Base-by-base conservation (phyloP, 2,329 filamentous ascomycete genomes). In the Lizonia empirigonia region DNA sequence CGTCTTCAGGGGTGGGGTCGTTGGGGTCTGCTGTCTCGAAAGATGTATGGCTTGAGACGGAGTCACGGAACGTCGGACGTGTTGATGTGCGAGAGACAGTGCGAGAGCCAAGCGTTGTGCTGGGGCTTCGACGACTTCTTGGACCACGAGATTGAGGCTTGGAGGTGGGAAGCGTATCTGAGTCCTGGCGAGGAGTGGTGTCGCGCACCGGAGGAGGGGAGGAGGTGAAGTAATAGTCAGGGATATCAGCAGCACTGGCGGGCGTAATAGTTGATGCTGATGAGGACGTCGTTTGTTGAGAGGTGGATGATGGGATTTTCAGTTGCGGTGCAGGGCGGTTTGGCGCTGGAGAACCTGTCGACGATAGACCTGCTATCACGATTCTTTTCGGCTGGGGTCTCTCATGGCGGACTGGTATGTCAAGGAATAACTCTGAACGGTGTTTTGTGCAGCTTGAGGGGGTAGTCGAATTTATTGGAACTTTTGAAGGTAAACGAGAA, bases 1-100 rank as follows among this genome's bases (percentile, higher is more conserved):
- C 72, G 47, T 78, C 76, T 22, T 77, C 76, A 1, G 77, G 78
- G 2, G 77, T 79, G 2, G 76, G 70, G 49, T 79, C 77, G 46
- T 78, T 72, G 3, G 69, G 64, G 53, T 76, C 75, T 3, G 65
- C 71, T 23, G 75, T 76, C 56, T 80, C 78, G 53, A 80, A 79
- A 3, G 75, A 76, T 2, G 78, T 80, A 15, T 76, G 72, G 1
- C 66, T 71, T 0, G 67, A 68, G 9, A 63, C 30, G 0, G 70
- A 73, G 39, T 73, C 70, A 18, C 70, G 67, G 16, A 60, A 55
- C 26, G 62, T 68, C 6, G 42, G 42, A 1, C 38, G 49, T 1
- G 66, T 67, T 7, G 67, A 72, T 8, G 62, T 58, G 30, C 62
- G 55, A 1, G 67, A 70, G 12, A 63, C 53, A 6, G 62, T 53